Evolutionary conservation across 2,329 filamentous ascomycete species (phyloP).

Genomic region (Diaporthe vexans): DNA sequence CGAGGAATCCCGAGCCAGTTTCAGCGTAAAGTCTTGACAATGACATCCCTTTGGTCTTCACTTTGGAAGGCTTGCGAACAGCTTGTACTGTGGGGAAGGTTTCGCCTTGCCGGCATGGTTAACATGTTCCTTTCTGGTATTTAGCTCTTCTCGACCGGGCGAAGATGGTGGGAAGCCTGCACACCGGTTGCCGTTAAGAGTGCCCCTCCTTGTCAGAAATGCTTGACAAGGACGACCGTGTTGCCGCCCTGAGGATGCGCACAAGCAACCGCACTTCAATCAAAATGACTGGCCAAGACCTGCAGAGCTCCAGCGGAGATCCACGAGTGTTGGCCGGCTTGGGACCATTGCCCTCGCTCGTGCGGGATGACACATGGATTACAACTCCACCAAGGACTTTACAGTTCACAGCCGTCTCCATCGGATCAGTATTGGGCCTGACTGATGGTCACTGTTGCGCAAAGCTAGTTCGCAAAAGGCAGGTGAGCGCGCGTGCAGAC

Average conservation of each 20-base stretch:
- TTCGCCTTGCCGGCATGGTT: not conserved
- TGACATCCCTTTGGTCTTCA: too few species aligned
- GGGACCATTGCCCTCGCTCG: not conserved
- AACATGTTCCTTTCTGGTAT: not conserved
- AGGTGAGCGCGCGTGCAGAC: slow-evolving; percentile 30
- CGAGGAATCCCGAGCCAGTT: not conserved
- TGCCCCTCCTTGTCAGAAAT: not conserved
- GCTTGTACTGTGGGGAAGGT: too few species aligned
- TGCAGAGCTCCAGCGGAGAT: not conserved
- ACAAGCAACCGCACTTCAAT: not conserved
- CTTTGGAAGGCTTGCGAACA: too few species aligned
- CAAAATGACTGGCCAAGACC: not conserved
- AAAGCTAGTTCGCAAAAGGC: slow-evolving; percentile 23
- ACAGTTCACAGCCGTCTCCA: not conserved
- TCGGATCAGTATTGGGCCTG: not conserved
- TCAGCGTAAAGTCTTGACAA: too few species aligned
- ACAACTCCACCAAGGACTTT: not conserved
- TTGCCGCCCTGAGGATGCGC: not conserved
- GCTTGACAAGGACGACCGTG: not conserved
- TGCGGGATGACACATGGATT: not conserved
- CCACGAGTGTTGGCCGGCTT: not conserved
- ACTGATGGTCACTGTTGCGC: not conserved
- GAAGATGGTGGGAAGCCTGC: not conserved
- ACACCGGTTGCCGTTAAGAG: not conserved
- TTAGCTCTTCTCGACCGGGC: not conserved